Evolutionary conservation across 768 basidiomycete species (phyloP).

Genomic region (Royoungia palumana): DNA sequence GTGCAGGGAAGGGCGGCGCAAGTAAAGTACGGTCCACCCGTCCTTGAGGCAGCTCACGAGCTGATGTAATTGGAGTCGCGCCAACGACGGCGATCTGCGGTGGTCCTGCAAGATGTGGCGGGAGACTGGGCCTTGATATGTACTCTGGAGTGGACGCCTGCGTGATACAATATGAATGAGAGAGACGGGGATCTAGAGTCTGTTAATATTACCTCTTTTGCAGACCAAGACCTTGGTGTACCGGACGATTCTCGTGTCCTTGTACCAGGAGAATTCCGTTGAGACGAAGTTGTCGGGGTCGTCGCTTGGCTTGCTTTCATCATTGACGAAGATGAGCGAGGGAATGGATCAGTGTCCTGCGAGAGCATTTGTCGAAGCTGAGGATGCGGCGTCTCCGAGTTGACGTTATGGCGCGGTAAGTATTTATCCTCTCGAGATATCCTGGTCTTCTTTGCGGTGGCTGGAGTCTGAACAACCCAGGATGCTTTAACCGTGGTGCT

Average conservation of each 20-base stretch:
- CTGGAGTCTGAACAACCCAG: constrained; percentile 32
- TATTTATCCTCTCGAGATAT: constrained; percentile 31
- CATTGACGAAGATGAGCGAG: constrained; percentile 24
- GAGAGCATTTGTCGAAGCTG: constrained; percentile 34
- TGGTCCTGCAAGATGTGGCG: constrained; percentile 11
- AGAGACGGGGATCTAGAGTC: not conserved
- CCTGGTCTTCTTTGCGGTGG: constrained; percentile 15
- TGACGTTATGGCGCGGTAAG: constrained; percentile 15
- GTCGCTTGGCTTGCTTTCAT: constrained; percentile 26
- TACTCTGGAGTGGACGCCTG: constrained; percentile 25
- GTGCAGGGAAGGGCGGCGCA: constrained; percentile 26
- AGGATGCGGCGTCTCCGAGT: constrained; percentile 21
- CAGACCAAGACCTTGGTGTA: constrained; percentile 16
- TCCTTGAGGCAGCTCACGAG: constrained; percentile 22
- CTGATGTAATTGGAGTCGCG: constrained; percentile 23
- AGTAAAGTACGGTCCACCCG: constrained; percentile 25
- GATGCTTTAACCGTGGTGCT: constrained; percentile 26
- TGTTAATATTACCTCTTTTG: constrained; percentile 25
- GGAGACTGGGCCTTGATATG: constrained; percentile 7
- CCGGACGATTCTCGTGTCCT: constrained; percentile 17
- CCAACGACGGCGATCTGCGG: constrained; percentile 32
- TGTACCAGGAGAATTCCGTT: constrained; percentile 22
- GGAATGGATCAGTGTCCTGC: constrained; percentile 24
- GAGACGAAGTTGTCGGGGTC: constrained; percentile 22
- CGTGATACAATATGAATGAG: constrained; percentile 6